Percentiles rank a stretch among this genome's conserved stretches.
Conservation (phyloP, 306 rosid genomes). For the Herpetospermum pedunculosum region DNA sequence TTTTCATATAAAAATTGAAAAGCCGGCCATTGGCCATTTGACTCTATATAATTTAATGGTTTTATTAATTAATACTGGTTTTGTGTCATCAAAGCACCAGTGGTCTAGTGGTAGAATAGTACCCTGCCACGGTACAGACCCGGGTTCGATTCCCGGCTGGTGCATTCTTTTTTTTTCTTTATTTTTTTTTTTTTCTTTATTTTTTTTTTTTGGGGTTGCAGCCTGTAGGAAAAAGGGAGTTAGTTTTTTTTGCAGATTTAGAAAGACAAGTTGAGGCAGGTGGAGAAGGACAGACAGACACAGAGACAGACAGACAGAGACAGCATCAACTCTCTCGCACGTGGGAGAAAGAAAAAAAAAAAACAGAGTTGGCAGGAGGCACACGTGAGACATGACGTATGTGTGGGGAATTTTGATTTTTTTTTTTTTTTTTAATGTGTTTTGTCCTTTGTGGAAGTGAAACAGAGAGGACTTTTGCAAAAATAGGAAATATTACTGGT, state of each 20-base stretch:
- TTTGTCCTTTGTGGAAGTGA: background rate
- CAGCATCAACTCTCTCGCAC: background rate
- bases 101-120: constrained; percentile 98
- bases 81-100: constrained; percentile 44
- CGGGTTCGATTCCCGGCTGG: constrained; percentile 53
- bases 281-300: background rate
- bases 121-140: constrained; percentile 59
- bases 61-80: too few species aligned
- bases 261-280: background rate
- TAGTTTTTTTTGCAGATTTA: background rate
- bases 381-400: background rate
- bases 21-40: too few species aligned
- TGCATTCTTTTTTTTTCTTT: background rate
- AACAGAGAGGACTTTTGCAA: background rate
- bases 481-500: background rate
- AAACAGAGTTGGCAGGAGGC: background rate
- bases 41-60: too few species aligned
- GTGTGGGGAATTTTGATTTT: background rate
- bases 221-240: background rate
- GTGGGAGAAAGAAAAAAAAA: background rate
- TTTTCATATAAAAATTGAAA: too few species aligned
- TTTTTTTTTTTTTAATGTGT: too few species aligned
- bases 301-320: too few species aligned
- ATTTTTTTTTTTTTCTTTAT: too few species aligned
- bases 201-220: background rate